Conservation (phyloP, 2,329 filamentous ascomycete species). For the Pseudogymnoascus sp. region DNA sequence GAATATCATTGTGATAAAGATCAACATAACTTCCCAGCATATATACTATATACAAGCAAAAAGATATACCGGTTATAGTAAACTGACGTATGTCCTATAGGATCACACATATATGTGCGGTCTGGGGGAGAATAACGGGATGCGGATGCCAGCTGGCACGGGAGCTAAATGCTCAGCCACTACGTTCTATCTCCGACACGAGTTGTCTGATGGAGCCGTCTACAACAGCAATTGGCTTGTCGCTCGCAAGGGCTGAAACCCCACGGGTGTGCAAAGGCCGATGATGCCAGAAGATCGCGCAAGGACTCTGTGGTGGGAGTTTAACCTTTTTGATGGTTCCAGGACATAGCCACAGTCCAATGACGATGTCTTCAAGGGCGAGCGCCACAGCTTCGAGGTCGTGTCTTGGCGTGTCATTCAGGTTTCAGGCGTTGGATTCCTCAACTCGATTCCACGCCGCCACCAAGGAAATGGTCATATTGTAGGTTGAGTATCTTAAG, state of each 20-base stretch:
- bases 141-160: not conserved
- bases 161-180: constrained; percentile 1
- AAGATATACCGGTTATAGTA: not conserved
- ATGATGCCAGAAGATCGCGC: not conserved
- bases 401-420: not conserved
- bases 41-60: not conserved
- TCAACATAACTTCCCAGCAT: not conserved
- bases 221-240: not conserved
- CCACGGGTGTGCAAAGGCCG: not conserved
- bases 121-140: not conserved
- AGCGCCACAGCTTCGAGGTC: not conserved
- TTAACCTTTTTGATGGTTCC: not conserved
- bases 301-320: not conserved
- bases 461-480: not conserved
- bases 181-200: not conserved
- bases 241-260: not conserved
- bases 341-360: not conserved
- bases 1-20: not conserved
- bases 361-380: not conserved
- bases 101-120: not conserved
- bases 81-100: not conserved
- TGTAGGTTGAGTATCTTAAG: not conserved
- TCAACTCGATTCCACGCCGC: not conserved
- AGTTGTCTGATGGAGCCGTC: constrained; percentile 1
- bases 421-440: not conserved